Percentiles rank a stretch among this genome's conserved stretches.
These are phyloP conservation scores for Symmetrospora coprosmae DNA, from an alignment of 768 basidiomycete species.

Conservation along the genomic window DNA sequence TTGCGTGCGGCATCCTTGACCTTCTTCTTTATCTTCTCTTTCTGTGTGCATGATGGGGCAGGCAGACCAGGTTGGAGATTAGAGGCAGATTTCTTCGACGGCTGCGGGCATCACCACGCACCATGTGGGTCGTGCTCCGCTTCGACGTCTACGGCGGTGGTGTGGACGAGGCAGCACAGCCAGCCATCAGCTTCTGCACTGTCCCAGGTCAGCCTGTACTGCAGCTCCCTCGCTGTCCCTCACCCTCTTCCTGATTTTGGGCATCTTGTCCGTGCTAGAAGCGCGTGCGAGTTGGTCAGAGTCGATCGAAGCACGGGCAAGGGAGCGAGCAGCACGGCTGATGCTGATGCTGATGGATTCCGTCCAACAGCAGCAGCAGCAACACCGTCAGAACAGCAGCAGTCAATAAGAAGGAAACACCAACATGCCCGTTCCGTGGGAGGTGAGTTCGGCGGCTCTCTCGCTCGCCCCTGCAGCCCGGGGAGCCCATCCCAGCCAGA, in stretches of 20 bases:
- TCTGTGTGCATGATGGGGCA: neutral
- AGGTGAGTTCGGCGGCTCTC: neutral
- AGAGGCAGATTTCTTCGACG: neutral
- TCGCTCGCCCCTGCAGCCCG: too few relatives aligned
- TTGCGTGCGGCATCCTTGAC: slow-evolving; percentile 38
- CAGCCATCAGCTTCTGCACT: neutral
- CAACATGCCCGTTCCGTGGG: slow-evolving; percentile 22
- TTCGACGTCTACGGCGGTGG: slow-evolving; percentile 25
- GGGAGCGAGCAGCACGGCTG: too few relatives aligned
- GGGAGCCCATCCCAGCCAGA: too few relatives aligned
- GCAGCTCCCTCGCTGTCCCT: too few relatives aligned
- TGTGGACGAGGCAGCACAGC: neutral
- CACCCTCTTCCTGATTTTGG: slow-evolving; percentile 19
- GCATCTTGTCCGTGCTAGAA: neutral
- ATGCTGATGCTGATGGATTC: too few relatives aligned
- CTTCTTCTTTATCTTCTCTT: slow-evolving; percentile 33
- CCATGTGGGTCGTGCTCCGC: neutral
- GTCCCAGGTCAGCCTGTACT: too few relatives aligned
- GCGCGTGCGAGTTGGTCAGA: too few relatives aligned
- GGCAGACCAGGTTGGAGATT: neutral
- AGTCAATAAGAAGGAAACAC: too few relatives aligned
- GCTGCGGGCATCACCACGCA: neutral
- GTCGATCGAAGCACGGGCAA: too few relatives aligned
- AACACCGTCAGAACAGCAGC: too few relatives aligned
- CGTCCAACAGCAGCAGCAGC: too few relatives aligned